Evolutionary conservation across 1,139 yeast genomes (phyloP).

Genomic region (Ashbya aceris): DNA sequence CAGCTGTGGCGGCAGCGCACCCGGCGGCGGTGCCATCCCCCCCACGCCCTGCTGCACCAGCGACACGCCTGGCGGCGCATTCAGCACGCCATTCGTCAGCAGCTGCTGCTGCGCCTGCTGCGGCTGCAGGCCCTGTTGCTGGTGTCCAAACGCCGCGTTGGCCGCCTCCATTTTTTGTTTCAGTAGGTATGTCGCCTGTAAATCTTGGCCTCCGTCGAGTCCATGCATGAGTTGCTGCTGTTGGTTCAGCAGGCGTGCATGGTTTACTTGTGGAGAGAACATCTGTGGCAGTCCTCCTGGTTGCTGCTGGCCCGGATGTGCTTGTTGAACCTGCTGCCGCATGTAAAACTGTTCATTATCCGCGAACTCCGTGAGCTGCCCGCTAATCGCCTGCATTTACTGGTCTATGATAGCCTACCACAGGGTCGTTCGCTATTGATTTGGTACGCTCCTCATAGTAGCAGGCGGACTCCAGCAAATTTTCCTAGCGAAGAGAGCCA

Average conservation of each 20-base stretch:
- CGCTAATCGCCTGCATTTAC: slow-evolving; percentile 21
- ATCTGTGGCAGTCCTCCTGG: slow-evolving; percentile 19
- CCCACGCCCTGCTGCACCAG: slow-evolving; percentile 16
- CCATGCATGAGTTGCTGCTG: slow-evolving; percentile 19
- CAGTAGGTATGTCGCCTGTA: slow-evolving; percentile 17
- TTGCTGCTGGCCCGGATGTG: slow-evolving; percentile 15
- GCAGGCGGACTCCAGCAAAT: too few relatives aligned
- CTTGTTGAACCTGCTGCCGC: slow-evolving; percentile 16
- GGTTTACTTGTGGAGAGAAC: slow-evolving; percentile 24
- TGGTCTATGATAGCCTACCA: background rate
- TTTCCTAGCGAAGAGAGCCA: too few relatives aligned
- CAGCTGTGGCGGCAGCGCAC: slow-evolving; percentile 9
- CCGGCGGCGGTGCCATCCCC: slow-evolving; percentile 8
- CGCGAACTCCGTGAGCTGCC: slow-evolving; percentile 21
- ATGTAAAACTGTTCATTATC: slow-evolving; percentile 19
- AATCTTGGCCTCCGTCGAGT: slow-evolving; percentile 13
- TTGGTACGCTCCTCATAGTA: too few relatives aligned
- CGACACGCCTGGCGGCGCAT: slow-evolving; percentile 16
- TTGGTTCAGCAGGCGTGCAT: slow-evolving; percentile 17
- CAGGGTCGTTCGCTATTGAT: too few relatives aligned
- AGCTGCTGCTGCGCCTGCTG: slow-evolving; percentile 10
- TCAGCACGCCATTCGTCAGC: slow-evolving; percentile 6
- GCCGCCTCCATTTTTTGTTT: slow-evolving; percentile 24
- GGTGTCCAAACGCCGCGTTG: slow-evolving; percentile 14
- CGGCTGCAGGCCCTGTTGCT: slow-evolving; percentile 13